phyloP scores from a whole-genome alignment of 1,284 basidiomycete species.

The Tilletia indica region DNA sequence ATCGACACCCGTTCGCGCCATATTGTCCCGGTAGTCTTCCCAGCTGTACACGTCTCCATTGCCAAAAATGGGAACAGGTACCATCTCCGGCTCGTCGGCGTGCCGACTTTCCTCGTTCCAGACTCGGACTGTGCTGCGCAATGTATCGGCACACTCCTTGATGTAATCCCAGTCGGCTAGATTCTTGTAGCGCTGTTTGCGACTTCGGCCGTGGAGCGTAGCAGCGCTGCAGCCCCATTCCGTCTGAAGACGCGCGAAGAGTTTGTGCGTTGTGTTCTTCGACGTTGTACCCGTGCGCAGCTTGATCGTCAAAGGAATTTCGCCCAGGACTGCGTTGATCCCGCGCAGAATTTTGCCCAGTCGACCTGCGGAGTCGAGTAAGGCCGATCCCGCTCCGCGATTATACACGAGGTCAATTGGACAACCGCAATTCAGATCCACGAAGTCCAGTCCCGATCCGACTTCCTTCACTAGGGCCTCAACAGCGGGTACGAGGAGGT shows the following conservation, averaged over 20 bases:
- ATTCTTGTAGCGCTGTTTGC: conserved; percentile 55
- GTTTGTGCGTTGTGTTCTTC: conserved; percentile 67
- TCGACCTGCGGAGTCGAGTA: conserved; percentile 78
- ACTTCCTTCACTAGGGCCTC: conserved; percentile 74
- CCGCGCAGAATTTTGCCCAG: conserved; percentile 83
- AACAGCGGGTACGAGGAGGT: conserved; percentile 74
- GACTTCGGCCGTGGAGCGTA: conserved; percentile 77
- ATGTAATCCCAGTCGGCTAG: conserved; percentile 59
- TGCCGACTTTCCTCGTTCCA: conserved; percentile 43
- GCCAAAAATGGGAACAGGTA: conserved; percentile 86
- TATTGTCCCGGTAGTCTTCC: conserved; percentile 75
- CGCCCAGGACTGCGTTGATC: conserved; percentile 86
- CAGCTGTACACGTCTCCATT: conserved; percentile 92
- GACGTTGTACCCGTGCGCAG: conserved; percentile 72
- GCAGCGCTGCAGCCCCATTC: conserved; percentile 79
- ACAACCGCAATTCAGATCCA: conserved; percentile 94
- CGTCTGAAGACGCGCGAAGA: conserved; percentile 76
- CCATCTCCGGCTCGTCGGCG: conserved; percentile 58
- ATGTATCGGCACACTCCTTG: conserved; percentile 75
- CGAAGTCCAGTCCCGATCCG: conserved; percentile 70
- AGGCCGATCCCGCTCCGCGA: conserved; percentile 82
- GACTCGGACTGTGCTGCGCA: conserved; percentile 64
- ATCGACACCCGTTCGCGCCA: conserved; percentile 78
- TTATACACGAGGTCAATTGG: conserved; percentile 96
- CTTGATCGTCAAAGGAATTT: conserved; percentile 93